phyloP scores from a whole-genome alignment of 2,329 filamentous ascomycete species.

The Lachnellula arida region DNA sequence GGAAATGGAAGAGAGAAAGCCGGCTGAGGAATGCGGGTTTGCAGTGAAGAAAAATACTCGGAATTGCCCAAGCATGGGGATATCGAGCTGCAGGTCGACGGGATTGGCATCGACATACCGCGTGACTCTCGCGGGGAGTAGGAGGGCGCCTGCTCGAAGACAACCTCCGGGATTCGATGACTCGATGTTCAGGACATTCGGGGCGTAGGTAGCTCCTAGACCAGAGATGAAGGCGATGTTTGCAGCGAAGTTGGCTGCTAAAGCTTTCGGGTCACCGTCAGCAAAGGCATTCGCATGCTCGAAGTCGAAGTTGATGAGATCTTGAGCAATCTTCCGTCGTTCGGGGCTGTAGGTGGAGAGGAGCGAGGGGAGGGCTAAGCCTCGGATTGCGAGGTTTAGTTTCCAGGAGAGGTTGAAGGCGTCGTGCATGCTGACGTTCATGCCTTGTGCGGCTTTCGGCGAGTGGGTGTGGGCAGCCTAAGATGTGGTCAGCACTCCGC shows the following conservation, averaged over 20 bases:
- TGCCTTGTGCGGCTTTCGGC: constrained; percentile 59
- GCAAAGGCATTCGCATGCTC: constrained; percentile 54
- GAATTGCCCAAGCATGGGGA: constrained; percentile 74
- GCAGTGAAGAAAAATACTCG: constrained; percentile 67
- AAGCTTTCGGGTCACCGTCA: constrained; percentile 55
- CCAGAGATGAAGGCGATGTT: constrained; percentile 72
- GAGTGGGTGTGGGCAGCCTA: constrained; percentile 54
- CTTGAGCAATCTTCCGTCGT: constrained; percentile 56
- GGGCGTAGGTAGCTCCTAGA: constrained; percentile 63
- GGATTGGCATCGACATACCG: constrained; percentile 75
- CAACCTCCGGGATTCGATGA: constrained; percentile 44
- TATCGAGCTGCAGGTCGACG: constrained; percentile 71
- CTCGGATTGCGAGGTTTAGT: constrained; percentile 44
- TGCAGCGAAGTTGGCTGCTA: constrained; percentile 64
- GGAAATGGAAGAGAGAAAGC: constrained; percentile 58
- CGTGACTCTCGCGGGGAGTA: constrained; percentile 63
- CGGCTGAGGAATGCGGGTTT: constrained; percentile 50
- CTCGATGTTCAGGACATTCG: constrained; percentile 55
- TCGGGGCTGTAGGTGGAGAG: constrained; percentile 60
- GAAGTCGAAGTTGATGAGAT: constrained; percentile 62
- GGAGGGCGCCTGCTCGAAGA: constrained; percentile 38
- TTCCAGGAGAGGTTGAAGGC: constrained; percentile 61
- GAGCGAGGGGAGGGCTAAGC: constrained; percentile 49
- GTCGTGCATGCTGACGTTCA: constrained; percentile 55
- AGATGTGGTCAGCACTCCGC: constrained; percentile 27